Conservation (phyloP, 768 basidiomycete species). For the Lyophyllum decastes region DNA sequence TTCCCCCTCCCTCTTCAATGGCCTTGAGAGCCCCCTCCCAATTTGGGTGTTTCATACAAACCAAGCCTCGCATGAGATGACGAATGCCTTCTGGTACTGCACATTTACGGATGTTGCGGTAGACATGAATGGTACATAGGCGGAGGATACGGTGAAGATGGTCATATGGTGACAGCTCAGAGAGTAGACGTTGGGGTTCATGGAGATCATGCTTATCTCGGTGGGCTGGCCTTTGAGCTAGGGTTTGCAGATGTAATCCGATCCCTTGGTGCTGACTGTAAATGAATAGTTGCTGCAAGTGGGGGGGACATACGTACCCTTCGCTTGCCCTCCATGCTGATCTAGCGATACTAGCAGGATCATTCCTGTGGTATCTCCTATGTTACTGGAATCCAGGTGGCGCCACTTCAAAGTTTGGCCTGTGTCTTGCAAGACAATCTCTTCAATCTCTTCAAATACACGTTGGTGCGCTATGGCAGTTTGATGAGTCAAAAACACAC, state of each 20-base stretch:
- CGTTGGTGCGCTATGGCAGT: conserved; percentile 20
- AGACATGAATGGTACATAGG: conserved; percentile 22
- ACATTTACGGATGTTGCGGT: conserved; percentile 22
- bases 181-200: conserved; percentile 16
- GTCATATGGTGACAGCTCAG: conserved; percentile 20
- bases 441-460: conserved; percentile 18
- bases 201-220: conserved; percentile 19
- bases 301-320: conserved; percentile 9
- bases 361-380: conserved; percentile 12
- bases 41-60: conserved; percentile 21
- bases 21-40: conserved; percentile 19
- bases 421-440: conserved; percentile 22
- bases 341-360: conserved; percentile 20
- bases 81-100: conserved; percentile 13
- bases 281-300: background rate
- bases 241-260: conserved; percentile 20
- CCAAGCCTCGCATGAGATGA: conserved; percentile 23
- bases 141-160: conserved; percentile 21
- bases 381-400: conserved; percentile 18
- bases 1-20: conserved; percentile 22
- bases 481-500: conserved; percentile 9
- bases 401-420: conserved; percentile 19
- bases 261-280: conserved; percentile 12
- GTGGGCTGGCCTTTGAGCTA: conserved; percentile 8
- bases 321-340: conserved; percentile 25